phyloP scores from a whole-genome alignment of 2,329 filamentous ascomycete species.

The Aureobasidium sp. region DNA sequence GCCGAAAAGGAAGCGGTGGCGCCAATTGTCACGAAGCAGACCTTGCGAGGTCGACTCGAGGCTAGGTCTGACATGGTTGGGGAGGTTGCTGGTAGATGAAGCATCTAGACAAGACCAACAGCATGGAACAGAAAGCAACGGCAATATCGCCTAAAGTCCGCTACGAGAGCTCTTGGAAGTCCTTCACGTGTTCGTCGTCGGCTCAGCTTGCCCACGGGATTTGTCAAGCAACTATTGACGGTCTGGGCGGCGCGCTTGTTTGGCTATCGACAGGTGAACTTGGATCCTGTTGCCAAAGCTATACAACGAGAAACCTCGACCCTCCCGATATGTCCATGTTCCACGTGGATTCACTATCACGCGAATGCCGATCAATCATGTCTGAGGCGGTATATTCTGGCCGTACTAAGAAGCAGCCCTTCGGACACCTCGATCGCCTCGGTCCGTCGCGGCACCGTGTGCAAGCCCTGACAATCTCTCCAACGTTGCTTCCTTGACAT shows the following conservation, averaged over 20 bases:
- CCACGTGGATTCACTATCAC: neutral
- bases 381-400: neutral
- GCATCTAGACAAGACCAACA: neutral
- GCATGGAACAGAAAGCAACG: neutral
- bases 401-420: neutral
- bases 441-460: neutral
- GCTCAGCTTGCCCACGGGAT: neutral
- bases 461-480: neutral
- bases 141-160: neutral
- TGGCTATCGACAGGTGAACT: slow-evolving; percentile 3
- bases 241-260: neutral
- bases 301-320: slow-evolving; percentile 14
- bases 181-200: neutral
- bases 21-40: slow-evolving; percentile 83
- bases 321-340: neutral
- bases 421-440: neutral
- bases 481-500: neutral
- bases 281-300: neutral
- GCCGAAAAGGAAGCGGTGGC: slow-evolving; percentile 77
- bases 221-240: slow-evolving; percentile 6
- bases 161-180: neutral
- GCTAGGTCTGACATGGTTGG: neutral
- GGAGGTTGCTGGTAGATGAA: slow-evolving; percentile 1
- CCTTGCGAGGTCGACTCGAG: slow-evolving; percentile 27
- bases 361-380: slow-evolving; percentile 13